These are phyloP conservation scores for Plasmodium knowlesi DNA, from an alignment of 169 alveolate species.

Conservation along the genomic window DNA sequence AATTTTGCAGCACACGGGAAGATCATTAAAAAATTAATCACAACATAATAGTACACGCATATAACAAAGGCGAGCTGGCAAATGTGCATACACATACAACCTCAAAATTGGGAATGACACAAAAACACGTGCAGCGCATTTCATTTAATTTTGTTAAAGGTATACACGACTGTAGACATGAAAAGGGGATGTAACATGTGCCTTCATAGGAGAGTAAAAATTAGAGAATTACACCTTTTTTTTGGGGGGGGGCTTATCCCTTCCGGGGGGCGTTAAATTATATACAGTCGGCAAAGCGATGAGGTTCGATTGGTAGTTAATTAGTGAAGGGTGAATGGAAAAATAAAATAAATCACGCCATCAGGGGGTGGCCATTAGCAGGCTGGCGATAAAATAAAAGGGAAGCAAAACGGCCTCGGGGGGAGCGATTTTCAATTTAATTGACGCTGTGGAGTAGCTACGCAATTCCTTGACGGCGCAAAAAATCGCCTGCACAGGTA, in stretches of 20 bases:
- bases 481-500: neutral
- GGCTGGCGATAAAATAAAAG: neutral
- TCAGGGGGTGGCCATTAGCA: neutral
- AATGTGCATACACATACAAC: neutral
- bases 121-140: neutral
- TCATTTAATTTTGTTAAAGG: neutral
- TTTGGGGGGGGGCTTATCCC: neutral
- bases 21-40: neutral
- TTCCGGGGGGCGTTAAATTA: neutral
- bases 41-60: neutral
- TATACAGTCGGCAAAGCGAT: neutral
- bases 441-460: neutral
- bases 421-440: neutral
- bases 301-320: neutral
- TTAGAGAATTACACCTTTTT: neutral
- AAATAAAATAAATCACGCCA: neutral
- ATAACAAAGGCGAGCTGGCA: neutral
- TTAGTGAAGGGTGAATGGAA: neutral
- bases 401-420: neutral
- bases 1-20: neutral
- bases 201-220: neutral
- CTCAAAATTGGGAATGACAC: neutral
- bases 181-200: neutral
- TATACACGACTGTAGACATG: neutral
- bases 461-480: neutral